Evolutionary conservation across 2,329 filamentous ascomycete species (phyloP), one percentile per base, ranked within the genome.

Genomic region (Colletotrichum orchidophilum): DNA sequence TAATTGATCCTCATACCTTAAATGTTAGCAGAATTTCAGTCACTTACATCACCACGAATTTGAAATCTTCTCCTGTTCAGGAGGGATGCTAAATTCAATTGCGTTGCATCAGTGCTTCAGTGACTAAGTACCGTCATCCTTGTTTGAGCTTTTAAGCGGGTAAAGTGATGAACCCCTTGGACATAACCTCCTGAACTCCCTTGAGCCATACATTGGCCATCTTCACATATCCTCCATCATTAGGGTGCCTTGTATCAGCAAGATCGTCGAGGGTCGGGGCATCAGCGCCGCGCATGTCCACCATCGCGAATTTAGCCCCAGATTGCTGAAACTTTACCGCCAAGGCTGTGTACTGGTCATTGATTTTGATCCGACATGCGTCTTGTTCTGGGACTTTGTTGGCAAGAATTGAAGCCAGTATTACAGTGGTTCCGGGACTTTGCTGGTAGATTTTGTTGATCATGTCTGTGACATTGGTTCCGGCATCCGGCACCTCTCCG

Each of bases 201-300:
- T 58, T 27, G 2, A 61, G 52, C 66, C 73, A 74, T 0, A 75
- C 67, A 4, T 64, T 68, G 3, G 71, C 71, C 71, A 73, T 73
- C 31, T 73, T 73, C 1, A 59, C 49, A 15, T 73, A 73, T 1
- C 71, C 71, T 11, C 54, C 67, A 11, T 73, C 71, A 12, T 73
- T 73, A 0, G 71, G 71, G 33, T 73, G 71, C 18, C 69, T 61
- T 1, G 46, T 66, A 18, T 73, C 71, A 13, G 58, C 33, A 11
- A 76, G 58, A 21, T 76, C 73, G 9, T 60, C 42, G 4, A 71
- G 57, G 6, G 60, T 63, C 5, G 72, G 74, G 1, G 66, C 74
- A 13, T 62, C 73, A n/a, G 70, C n/a, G 6, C 73, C 68, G 8
- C 72, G 58, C 73, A 76, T 74, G 42, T 76, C 75, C 9, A 74